Evolutionary conservation across 345 rosid genomes (phyloP).

Genomic region (Laguncularia racemosa): DNA sequence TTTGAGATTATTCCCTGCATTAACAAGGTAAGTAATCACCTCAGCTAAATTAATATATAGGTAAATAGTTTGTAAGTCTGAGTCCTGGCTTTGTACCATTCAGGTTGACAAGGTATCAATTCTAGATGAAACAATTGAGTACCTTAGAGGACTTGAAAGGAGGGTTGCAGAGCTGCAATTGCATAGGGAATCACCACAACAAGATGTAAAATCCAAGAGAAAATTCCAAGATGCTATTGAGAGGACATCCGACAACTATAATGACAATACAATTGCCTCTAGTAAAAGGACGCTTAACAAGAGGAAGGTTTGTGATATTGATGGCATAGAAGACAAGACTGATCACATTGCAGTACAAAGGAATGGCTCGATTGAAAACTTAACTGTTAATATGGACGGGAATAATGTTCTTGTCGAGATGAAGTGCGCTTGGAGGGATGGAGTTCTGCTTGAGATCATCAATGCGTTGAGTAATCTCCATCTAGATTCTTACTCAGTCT

Average conservation of each 20-base stretch:
- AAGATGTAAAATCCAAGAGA: conserved; percentile 34
- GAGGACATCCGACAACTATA: conserved; percentile 66
- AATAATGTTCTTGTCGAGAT: conserved; percentile 59
- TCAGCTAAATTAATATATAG: too few relatives aligned
- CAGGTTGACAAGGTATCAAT: conserved; percentile 75
- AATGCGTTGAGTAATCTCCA: conserved; percentile 49
- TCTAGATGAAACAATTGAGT: conserved; percentile 37
- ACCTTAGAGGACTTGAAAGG: not conserved
- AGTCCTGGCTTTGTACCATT: conserved; percentile 8
- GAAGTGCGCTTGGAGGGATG: conserved; percentile 78
- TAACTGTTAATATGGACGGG: conserved; percentile 36
- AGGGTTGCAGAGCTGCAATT: conserved; percentile 52
- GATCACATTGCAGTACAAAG: conserved; percentile 17
- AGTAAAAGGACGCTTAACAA: conserved; percentile 33
- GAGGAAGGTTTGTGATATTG: conserved; percentile 50
- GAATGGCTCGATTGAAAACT: conserved; percentile 30
- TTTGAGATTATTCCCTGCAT: conserved; percentile 58
- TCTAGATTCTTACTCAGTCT: conserved; percentile 73
- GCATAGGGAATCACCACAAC: conserved; percentile 24
- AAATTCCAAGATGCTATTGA: conserved; percentile 46
- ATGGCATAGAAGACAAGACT: conserved; percentile 31
- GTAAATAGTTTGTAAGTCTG: not conserved
- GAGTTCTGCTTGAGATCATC: conserved; percentile 70
- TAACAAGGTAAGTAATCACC: conserved; percentile 44
- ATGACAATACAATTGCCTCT: conserved; percentile 14